Base-by-base conservation (phyloP, 345 rosid species). In the Salix suchowensis region DNA sequence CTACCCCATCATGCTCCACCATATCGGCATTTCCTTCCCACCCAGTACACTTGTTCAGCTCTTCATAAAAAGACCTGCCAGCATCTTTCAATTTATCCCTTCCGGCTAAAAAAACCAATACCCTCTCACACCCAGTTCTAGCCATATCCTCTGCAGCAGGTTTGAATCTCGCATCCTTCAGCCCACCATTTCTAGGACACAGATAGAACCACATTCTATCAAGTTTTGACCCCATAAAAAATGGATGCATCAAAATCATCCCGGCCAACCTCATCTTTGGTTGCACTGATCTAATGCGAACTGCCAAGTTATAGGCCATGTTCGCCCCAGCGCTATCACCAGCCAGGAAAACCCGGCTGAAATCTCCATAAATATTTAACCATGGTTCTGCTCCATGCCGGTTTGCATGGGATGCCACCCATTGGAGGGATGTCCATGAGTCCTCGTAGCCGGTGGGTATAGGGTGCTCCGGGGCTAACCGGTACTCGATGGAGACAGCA, bases 151-250 rank as follows among this genome's bases (percentile, higher is more conserved):
- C 86, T 1, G 58, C 23, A 3, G 36, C 54, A 15, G 88, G 90
- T 48, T 88, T 84, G 0, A 90, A 10, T 74, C 52, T 75, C 4
- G 86, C 85, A 66, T 88, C 88, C 4, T 79, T 58, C 7, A 30
- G 48, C 24, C 89, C 89, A 0, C 67, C 46, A 16, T 78, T 82
- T 9, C n/a, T 74, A 0, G 89, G 91, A 34, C 78, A 79, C 12
- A 80, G 71, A 1, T 80, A 15, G 62, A 79, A 21, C 85, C 84
- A 86, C 2, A 85, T 0, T 15, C 1, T 6, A 4, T 48, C 80
- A 1, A 78, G 76, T 7, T 81, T 77, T 34, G 72, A 74, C 11
- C 87, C 89, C 87, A 84, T 90, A 21, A 87, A 89, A 40, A 50
- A 65, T 4, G 76, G 76, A 32, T 78, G 81, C 14, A 72, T 71